phyloP scores from a whole-genome alignment of 176 grass and related monocot genomes.

The Zizania latifolia region DNA sequence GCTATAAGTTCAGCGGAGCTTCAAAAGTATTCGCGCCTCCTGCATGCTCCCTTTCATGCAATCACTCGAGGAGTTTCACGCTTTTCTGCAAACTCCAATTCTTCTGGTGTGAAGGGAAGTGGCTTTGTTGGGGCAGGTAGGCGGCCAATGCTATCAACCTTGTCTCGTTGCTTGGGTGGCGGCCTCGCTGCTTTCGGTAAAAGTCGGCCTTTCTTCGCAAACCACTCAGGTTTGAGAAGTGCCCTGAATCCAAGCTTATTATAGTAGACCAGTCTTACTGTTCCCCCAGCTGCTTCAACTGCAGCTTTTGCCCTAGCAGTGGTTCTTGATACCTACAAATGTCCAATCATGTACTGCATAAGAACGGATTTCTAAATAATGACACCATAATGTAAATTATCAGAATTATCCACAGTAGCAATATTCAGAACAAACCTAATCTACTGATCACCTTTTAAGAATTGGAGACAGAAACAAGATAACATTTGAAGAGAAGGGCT shows the following conservation, averaged over 20 bases:
- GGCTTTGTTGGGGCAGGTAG: conserved; percentile 77
- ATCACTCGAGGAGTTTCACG: conserved; percentile 27
- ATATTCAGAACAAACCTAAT: neutral
- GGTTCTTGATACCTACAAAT: conserved; percentile 46
- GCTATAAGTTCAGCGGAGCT: neutral
- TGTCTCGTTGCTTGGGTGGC: conserved; percentile 78
- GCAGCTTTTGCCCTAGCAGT: conserved; percentile 78
- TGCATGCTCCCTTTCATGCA: neutral
- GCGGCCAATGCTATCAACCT: conserved; percentile 76
- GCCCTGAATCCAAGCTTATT: conserved; percentile 88
- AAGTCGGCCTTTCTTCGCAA: conserved; percentile 84
- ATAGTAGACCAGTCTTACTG: conserved; percentile 80
- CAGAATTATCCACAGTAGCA: neutral
- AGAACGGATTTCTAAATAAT: neutral
- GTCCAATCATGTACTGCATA: neutral
- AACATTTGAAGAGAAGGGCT: neutral
- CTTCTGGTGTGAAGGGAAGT: conserved; percentile 58
- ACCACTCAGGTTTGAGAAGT: conserved; percentile 87
- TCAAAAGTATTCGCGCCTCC: neutral
- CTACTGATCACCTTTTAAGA: neutral
- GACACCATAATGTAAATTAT: neutral
- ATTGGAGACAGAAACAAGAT: neutral
- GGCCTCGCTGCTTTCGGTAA: conserved; percentile 75
- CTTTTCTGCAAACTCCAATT: conserved; percentile 45
- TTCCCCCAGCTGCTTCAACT: conserved; percentile 79